Base-by-base conservation (phyloP, 148 eudicot species). In the Diospyros kaki region DNA sequence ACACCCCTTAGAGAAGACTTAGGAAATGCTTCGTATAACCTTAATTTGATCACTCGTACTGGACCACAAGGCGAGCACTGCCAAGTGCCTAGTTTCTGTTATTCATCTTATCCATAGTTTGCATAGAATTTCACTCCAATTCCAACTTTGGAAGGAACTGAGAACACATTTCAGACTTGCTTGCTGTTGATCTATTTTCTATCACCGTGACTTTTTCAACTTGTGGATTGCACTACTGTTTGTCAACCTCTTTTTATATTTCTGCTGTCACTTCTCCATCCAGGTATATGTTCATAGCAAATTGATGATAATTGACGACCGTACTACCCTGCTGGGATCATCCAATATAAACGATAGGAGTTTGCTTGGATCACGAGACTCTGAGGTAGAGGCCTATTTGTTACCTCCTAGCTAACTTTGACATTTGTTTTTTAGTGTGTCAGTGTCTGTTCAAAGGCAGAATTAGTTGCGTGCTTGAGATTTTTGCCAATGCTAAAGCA, bases 231-330 rank as follows among this genome's bases (percentile, higher is more conserved):
- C 59, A 67, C 13, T 58, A n/a, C 51, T 62, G 14, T 64, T 73
- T 76, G n/a, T 62, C 44, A 38, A 62, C 66, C 15, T 38, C 66
- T 62, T 62, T 40, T 66, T 15, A 40, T 64, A 64, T 10, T 64
- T 40, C 14, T 70, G 64, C 3, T 58, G 43, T 63, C 64, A 40
- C 64, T 77, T 69, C 62, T 78, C 67, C 70, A 66, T 77, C 76
- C 91, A 94, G 98, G 87, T 94, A 12, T 95, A 95, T 79, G 98
- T 95, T 78, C 98, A 95, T 77, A 95, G 98, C 87, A 95, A 95
- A 86, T 82, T 95, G 78, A 87, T 95, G 98, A 89, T 95, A 68
- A 44, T 95, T 73, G 98, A 95, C 83, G 98, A 95, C 78, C 83
- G 82, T 75, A 77, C 80, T 71, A 69, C 91, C 50, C 75, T 95